Evolutionary conservation across 352 stramenopile genomes (phyloP).

Genomic region (Thalassiosira livingstoniorum): DNA sequence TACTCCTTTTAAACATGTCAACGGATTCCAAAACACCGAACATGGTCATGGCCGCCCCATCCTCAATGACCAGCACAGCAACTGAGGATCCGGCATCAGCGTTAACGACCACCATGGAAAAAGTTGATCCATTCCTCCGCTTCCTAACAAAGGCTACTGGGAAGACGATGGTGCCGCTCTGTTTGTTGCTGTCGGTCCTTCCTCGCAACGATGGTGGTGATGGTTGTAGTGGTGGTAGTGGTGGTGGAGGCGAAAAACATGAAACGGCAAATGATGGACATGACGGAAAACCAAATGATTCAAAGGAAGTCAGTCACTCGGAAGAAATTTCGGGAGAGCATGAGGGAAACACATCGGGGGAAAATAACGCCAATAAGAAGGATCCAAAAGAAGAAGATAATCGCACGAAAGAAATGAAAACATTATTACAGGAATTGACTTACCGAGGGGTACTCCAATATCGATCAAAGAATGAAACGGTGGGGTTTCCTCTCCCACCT

Average conservation of each 20-base stretch:
- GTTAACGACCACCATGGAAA: conserved; percentile 46
- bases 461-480: conserved; percentile 34
- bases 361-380: neutral
- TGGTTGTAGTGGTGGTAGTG: too few relatives aligned
- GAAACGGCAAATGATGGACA: neutral
- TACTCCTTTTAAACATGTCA: too few relatives aligned
- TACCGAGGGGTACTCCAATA: conserved; percentile 61
- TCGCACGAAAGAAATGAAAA: conserved; percentile 37
- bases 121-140: conserved; percentile 79
- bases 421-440: conserved; percentile 56
- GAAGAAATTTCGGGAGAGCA: too few relatives aligned
- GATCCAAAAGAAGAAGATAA: neutral
- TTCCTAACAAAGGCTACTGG: conserved; percentile 81
- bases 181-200: conserved; percentile 58
- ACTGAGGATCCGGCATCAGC: too few relatives aligned
- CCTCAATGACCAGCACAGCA: too few relatives aligned
- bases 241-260: neutral
- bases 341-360: too few relatives aligned
- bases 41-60: too few relatives aligned
- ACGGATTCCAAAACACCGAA: too few relatives aligned
- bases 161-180: conserved; percentile 64
- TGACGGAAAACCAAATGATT: neutral
- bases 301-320: neutral
- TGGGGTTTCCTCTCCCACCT: conserved; percentile 75
- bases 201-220: too few relatives aligned